Evolutionary conservation across 306 rosid species (phyloP).

Genomic region (cucumber (Cucumis sativus)): DNA sequence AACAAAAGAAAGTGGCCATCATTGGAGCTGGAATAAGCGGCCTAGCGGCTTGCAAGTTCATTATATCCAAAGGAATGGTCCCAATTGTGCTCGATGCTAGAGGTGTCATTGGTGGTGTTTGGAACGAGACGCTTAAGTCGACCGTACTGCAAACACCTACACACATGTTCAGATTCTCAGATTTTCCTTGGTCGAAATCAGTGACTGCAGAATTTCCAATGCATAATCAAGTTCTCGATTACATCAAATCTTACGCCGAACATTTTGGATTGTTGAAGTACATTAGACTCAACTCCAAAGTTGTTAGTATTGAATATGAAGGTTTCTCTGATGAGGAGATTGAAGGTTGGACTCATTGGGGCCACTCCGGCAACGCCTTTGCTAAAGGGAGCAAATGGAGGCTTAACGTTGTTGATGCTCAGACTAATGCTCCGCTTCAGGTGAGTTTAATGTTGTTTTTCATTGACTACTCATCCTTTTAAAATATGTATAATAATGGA

Average conservation of each 20-base stretch:
- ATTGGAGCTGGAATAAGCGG: constrained; percentile 22
- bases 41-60: constrained; percentile 15
- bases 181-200: constrained; percentile 17
- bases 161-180: constrained; percentile 12
- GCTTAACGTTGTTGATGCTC: constrained; percentile 16
- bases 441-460: constrained; percentile 3
- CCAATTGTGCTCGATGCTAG: constrained; percentile 14
- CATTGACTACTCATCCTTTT: not conserved
- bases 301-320: constrained; percentile 2
- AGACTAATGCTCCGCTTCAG: constrained; percentile 7
- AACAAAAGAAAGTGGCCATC: constrained; percentile 7
- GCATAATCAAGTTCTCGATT: constrained; percentile 11
- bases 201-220: constrained; percentile 5
- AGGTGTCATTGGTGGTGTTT: constrained; percentile 14
- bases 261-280: constrained; percentile 10
- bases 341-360: constrained; percentile 18
- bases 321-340: not conserved
- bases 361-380: constrained; percentile 37
- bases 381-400: constrained; percentile 36
- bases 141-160: constrained; percentile 18
- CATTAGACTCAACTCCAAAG: constrained; percentile 13
- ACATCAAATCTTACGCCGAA: constrained; percentile 12
- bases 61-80: constrained; percentile 9
- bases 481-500: no score
- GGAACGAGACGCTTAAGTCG: constrained; percentile 19